Conservation (phyloP, 345 rosid genomes). For the Rhizophora apiculata region DNA sequence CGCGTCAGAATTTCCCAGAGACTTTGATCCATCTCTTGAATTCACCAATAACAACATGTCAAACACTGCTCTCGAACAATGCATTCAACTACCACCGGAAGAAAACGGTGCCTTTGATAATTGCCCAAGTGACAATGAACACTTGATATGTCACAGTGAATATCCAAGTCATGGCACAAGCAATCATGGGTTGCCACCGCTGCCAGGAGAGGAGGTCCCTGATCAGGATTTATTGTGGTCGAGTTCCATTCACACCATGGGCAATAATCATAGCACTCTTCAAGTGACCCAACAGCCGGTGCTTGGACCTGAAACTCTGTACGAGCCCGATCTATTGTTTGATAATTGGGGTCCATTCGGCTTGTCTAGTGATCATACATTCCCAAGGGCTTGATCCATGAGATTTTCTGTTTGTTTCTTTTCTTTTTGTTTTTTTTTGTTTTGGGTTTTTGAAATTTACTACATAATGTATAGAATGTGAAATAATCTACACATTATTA, state of each 20-base stretch:
- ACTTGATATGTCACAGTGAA: conserved; percentile 15
- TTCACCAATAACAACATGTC: conserved; percentile 12
- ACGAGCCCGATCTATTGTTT: conserved; percentile 30
- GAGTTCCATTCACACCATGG: conserved; percentile 12
- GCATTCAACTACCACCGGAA: conserved; percentile 6
- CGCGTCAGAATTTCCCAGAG: conserved; percentile 20
- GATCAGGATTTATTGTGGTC: conserved; percentile 32
- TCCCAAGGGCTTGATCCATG: conserved; percentile 25
- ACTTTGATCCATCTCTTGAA: conserved; percentile 24
- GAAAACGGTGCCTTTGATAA: conserved; percentile 14
- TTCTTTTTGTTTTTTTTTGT: not conserved
- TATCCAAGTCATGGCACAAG: conserved; percentile 15
- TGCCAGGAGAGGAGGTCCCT: conserved; percentile 38
- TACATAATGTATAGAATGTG: conserved; percentile 12
- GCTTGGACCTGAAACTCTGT: conserved; percentile 28
- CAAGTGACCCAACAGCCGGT: conserved; percentile 23
- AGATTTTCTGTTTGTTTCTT: not conserved
- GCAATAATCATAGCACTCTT: conserved; percentile 21
- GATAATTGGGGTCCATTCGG: conserved; percentile 46
- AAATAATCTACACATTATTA: conserved; percentile 9
- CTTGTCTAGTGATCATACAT: conserved; percentile 34
- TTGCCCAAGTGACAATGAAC: conserved; percentile 22
- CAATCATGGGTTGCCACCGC: conserved; percentile 37
- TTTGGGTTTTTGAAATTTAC: no score
- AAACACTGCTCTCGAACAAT: conserved; percentile 3